These are phyloP conservation scores for Salpingoeca rosetta DNA, from an alignment of 78 protist species.

Conservation along the genomic window DNA sequence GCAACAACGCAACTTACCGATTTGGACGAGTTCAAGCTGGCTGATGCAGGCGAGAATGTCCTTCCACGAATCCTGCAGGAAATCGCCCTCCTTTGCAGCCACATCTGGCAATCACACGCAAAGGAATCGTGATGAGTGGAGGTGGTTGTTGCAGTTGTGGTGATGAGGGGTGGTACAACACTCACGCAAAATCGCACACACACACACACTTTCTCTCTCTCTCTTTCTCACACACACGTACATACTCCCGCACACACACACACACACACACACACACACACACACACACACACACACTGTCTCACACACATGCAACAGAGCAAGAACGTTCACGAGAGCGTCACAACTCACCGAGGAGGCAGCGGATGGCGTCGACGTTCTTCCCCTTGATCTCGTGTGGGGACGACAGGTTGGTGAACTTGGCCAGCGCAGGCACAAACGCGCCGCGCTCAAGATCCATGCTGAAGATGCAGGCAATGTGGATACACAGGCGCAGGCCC, in stretches of 20 bases:
- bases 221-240: too few species aligned
- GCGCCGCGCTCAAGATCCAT: constrained; percentile 78
- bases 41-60: constrained; percentile 63
- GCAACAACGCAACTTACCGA: not conserved
- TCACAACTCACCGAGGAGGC: too few species aligned
- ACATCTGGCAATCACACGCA: not conserved
- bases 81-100: constrained; percentile 61
- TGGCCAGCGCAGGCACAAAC: constrained; percentile 75
- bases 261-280: not conserved
- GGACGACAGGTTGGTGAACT: constrained; percentile 63
- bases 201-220: too few species aligned
- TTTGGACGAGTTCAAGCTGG: constrained; percentile 48
- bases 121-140: not conserved
- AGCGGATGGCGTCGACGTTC: constrained; percentile 71
- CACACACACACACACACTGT: not conserved
- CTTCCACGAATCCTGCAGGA: constrained; percentile 70
- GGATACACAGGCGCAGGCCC: constrained; percentile 66
- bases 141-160: not conserved
- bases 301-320: not conserved
- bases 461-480: constrained; percentile 48
- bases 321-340: too few species aligned
- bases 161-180: not conserved
- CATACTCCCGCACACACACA: too few species aligned
- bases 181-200: not conserved
- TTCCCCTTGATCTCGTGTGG: constrained; percentile 49